Evolutionary conservation across 1,284 basidiomycete species (phyloP).

Genomic region (Rhodotorula mucilaginosa): DNA sequence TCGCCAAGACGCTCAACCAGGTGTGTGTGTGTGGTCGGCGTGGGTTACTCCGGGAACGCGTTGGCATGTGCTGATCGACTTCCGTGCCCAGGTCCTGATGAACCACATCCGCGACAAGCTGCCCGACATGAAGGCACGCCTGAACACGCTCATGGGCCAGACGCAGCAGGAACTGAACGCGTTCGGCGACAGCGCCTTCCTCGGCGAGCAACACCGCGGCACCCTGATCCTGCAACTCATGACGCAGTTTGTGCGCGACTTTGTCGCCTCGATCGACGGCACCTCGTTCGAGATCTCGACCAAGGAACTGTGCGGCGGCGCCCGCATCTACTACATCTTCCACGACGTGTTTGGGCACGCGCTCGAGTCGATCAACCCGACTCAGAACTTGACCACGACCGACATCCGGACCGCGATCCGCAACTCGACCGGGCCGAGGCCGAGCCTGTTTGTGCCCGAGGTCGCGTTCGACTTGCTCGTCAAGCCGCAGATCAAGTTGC

Average conservation of each 20-base stretch:
- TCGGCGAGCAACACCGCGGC: slow-evolving; percentile 85
- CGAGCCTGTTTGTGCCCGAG: slow-evolving; percentile 95
- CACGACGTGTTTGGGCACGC: slow-evolving; percentile 96
- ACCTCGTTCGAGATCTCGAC: slow-evolving; percentile 97
- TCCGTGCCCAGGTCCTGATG: slow-evolving; percentile 71
- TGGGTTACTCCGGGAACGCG: too few relatives aligned
- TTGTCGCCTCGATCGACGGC: slow-evolving; percentile 95
- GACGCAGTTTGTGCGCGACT: slow-evolving; percentile 98
- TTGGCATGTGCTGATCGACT: background rate
- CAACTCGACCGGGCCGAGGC: slow-evolving; percentile 94
- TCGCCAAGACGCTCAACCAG: slow-evolving; percentile 92
- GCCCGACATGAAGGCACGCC: slow-evolving; percentile 97
- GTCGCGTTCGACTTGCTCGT: slow-evolving; percentile 95
- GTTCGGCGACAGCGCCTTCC: slow-evolving; percentile 86
- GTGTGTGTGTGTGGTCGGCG: slow-evolving; percentile 44
- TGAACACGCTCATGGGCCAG: slow-evolving; percentile 98
- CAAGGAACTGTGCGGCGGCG: slow-evolving; percentile 96
- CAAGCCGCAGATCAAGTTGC: slow-evolving; percentile 96
- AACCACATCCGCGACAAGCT: slow-evolving; percentile 98
- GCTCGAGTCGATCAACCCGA: slow-evolving; percentile 84
- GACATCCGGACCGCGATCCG: slow-evolving; percentile 98
- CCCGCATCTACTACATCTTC: slow-evolving; percentile 99
- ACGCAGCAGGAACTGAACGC: slow-evolving; percentile 96
- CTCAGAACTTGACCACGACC: slow-evolving; percentile 82
- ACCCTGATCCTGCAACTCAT: slow-evolving; percentile 87